Evolutionary conservation across 805 yeast genomes (phyloP), one percentile per base, ranked within the genome.

Genomic region (Kazachstania kunashirensis): DNA sequence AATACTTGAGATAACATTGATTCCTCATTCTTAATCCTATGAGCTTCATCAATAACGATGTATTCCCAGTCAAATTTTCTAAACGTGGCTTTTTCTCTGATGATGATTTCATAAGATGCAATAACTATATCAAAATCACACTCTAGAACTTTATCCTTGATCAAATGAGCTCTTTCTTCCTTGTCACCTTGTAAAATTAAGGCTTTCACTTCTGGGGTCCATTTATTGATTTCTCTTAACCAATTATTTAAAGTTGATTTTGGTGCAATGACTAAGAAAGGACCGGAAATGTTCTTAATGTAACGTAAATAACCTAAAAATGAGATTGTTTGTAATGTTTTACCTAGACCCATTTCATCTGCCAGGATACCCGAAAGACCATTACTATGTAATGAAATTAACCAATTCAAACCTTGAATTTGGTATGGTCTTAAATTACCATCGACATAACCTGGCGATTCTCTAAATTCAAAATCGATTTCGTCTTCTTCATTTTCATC

Each of bases 301-400:
- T 74, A 79, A 43, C 89, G 66, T 27, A 82, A 61, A 50, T 77
- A 82, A 2, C 89, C 92, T 32, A 82, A 58, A 44, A 79, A 78
- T 4, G 89, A 73, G 45, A 82, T 81, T 0, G 89, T 82, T 57
- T 82, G 92, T 41, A 82, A 62, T 4, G 92, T 82, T 53, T 82
- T 82, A 46, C 92, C 92, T 43, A 82, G 62, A 3, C 92, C 92
- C 92, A 82, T 82, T 59, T 82, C 92, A 59, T 82, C 92, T 1
- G 92, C 92, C 42, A 82, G 64, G 24, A 82, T 81, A 43, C 92
- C 92, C 2, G 82, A 72, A 33, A 82, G 61, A 42, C 75, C 73
- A 60, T 79, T 79, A 43, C 75, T 79, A 48, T 77, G 73, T 41
- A 82, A 59, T 1, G 80, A 69, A n/a, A 81, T 71, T 48, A 82